Conservation (phyloP, 805 yeast species). For the Yamadazyma nakazawae region DNA sequence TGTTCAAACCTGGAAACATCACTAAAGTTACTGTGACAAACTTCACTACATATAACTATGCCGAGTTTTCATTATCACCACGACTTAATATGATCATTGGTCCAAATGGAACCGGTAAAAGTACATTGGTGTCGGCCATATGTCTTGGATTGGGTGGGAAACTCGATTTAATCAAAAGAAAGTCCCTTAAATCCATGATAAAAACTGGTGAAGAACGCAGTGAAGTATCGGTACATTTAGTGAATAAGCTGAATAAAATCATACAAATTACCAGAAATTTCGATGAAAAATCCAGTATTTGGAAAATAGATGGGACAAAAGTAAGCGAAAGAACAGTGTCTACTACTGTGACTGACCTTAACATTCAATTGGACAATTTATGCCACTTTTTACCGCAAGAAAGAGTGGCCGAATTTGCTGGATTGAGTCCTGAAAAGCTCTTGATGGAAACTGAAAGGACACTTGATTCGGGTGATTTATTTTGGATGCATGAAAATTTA, state of each 20-base stretch:
- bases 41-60: constrained; percentile 65
- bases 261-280: constrained; percentile 46
- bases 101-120: constrained; percentile 95
- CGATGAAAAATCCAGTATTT: constrained; percentile 46
- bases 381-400: constrained; percentile 97
- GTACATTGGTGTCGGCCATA: constrained; percentile 88
- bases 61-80: constrained; percentile 78
- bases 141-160: constrained; percentile 86
- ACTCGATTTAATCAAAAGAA: constrained; percentile 67
- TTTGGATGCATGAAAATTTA: constrained; percentile 54
- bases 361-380: constrained; percentile 84
- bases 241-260: constrained; percentile 32
- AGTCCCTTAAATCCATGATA: constrained; percentile 65
- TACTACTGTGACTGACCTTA: constrained; percentile 44
- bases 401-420: constrained; percentile 88
- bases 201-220: constrained; percentile 53
- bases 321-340: constrained; percentile 46
- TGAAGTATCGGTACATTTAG: constrained; percentile 49
- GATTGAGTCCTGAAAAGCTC: constrained; percentile 69
- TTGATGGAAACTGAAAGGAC: constrained; percentile 79
- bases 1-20: constrained; percentile 45
- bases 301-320: constrained; percentile 45
- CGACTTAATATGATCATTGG: constrained; percentile 88
- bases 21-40: constrained; percentile 52
- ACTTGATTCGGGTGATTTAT: constrained; percentile 58